Base-by-base conservation (phyloP, 2,329 filamentous ascomycete species). In the Arachnomyces sp. region DNA sequence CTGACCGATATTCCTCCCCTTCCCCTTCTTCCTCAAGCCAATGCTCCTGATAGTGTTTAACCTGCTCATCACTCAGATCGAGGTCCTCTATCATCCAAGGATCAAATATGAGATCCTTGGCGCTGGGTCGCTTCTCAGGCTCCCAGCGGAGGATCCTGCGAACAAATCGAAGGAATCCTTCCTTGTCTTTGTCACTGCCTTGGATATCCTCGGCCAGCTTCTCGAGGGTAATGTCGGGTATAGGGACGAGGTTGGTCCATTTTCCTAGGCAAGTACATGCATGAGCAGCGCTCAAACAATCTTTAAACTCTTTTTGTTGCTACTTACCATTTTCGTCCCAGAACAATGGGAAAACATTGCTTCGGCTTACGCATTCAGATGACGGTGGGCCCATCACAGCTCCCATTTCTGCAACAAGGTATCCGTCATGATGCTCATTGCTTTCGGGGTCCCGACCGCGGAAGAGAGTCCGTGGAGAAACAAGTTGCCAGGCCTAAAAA, bases 331-430 rank as follows among this genome's bases (percentile, higher is more conserved):
- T 38, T 39, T 50, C 39, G 28, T 53, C 50, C 54, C 51, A 57
- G 31, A 50, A 57, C 4, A 50, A 41, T 7, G 40, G 49, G 12
- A 46, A 44, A 11, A 51, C 39, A 14, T 39, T 31, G 16, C 45
- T 49, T 36, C 46, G 43, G 16, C 46, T n/a, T 3, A 49, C 15
- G 12, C 52, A 49, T 33, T 50, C 42, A 3, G 31, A 33, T 7
- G 51, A 15, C 21, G 45, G 45, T 25, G 36, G 43, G 3, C 45
- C 43, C 45, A 47, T 41, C 7, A 47, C 28, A 14, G 52, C 45
- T 7, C 50, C 39, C 28, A 57, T 45, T 37, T 56, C 52, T 25
- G 53, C 52, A 11, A 57, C 34, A 36, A 52, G 53, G 11, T 43
- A 37, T 7, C 47, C 37, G 32, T 52, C 48, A 41, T 52, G 14